Evolutionary conservation across 306 rosid genomes (phyloP).

Genomic region (Styphnolobium japonicum): DNA sequence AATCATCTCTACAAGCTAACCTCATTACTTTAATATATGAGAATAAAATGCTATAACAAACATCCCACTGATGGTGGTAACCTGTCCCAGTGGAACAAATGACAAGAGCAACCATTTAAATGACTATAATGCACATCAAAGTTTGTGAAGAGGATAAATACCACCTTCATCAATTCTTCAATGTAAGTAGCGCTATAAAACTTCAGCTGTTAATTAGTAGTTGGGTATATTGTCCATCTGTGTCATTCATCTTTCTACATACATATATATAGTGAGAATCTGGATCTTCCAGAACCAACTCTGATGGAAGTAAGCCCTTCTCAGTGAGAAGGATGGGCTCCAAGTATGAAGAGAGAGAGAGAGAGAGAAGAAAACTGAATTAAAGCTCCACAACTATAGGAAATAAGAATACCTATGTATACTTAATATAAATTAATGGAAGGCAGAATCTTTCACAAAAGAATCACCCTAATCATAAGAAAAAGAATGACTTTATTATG

Average conservation of each 20-base stretch:
- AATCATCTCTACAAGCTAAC: slow-evolving; percentile 26
- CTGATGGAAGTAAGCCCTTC: slow-evolving; percentile 60
- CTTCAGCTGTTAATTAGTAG: slow-evolving; percentile 39
- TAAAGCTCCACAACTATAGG: neutral
- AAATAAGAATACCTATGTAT: neutral
- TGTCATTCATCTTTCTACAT: slow-evolving; percentile 58
- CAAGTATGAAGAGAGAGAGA: slow-evolving; percentile 29
- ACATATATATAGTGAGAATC: slow-evolving; percentile 89
- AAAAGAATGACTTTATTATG: neutral
- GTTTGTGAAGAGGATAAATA: slow-evolving; percentile 23
- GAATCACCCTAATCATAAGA: neutral
- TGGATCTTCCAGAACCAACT: slow-evolving; percentile 82
- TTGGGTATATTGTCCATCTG: slow-evolving; percentile 27
- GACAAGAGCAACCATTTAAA: slow-evolving; percentile 28
- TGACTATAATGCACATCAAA: slow-evolving; percentile 18
- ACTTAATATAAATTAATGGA: neutral
- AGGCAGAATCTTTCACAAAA: neutral
- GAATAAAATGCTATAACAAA: slow-evolving; percentile 28
- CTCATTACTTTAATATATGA: slow-evolving; percentile 13
- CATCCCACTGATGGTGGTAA: slow-evolving; percentile 20
- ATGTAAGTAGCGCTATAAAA: slow-evolving; percentile 31
- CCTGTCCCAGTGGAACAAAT: slow-evolving; percentile 31
- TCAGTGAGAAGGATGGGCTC: slow-evolving; percentile 79
- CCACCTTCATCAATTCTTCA: slow-evolving; percentile 34
- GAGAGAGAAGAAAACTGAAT: neutral